These are phyloP conservation scores for Emmonsia crescens DNA, from an alignment of 2,329 filamentous ascomycete genomes.

Conservation along the genomic window DNA sequence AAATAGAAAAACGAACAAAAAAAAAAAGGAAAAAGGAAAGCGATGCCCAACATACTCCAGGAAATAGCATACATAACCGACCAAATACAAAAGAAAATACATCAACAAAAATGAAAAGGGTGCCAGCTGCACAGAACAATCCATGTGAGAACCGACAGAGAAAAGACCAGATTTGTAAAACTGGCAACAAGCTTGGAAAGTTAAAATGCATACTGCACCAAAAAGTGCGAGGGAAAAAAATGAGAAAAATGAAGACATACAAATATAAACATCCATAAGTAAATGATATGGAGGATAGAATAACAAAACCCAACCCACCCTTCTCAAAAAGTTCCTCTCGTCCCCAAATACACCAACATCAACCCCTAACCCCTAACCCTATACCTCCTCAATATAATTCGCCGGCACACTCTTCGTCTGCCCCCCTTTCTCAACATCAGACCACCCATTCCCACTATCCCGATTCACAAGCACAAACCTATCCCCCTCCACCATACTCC, in stretches of 20 bases:
- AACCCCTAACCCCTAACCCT: not conserved
- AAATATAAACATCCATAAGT: not conserved
- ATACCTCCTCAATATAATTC: constrained; percentile 67
- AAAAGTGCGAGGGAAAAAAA: not conserved
- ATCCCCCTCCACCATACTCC: constrained; percentile 84
- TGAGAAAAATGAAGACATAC: not conserved
- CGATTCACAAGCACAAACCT: constrained; percentile 79
- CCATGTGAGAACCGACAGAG: too few relatives aligned
- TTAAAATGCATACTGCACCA: not conserved
- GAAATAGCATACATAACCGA: not conserved
- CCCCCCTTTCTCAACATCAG: constrained; percentile 87
- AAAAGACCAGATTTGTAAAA: too few relatives aligned
- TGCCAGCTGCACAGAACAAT: too few relatives aligned
- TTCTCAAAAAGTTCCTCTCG: not conserved
- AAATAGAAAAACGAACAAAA: too few relatives aligned
- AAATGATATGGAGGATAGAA: not conserved
- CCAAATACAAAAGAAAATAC: not conserved
- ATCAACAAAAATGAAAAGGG: not conserved
- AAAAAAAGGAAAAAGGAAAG: not conserved
- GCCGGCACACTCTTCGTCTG: constrained; percentile 81
- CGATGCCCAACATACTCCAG: too few relatives aligned
- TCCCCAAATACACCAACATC: not conserved
- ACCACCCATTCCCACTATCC: constrained; percentile 90
- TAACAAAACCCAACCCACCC: not conserved
- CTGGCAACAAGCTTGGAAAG: not conserved